These are phyloP conservation scores for Melaleuca quinquenervia DNA, from an alignment of 345 rosid genomes.

Conservation along the genomic window DNA sequence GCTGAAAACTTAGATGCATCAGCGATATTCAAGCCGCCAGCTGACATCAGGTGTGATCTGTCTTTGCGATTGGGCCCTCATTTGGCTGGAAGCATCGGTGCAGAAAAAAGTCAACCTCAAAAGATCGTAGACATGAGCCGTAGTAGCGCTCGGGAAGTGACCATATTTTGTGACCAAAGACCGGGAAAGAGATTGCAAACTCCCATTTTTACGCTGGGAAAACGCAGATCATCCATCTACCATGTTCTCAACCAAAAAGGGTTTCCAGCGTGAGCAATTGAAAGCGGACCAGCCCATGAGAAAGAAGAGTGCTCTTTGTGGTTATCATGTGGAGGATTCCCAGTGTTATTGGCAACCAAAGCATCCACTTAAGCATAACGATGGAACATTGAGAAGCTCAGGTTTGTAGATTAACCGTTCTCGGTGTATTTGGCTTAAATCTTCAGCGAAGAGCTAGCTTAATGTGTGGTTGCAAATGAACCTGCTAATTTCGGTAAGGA, in stretches of 20 bases:
- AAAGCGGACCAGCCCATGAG: conserved; percentile 5
- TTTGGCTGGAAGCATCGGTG: conserved; percentile 7
- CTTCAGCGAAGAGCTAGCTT: neutral
- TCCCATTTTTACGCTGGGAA: conserved; percentile 1
- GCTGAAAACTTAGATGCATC: neutral
- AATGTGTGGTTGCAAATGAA: neutral
- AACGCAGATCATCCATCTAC: neutral
- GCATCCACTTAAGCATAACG: conserved; percentile 11
- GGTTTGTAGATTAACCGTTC: conserved; percentile 7
- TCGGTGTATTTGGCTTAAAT: neutral
- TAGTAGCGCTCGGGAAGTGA: conserved; percentile 9
- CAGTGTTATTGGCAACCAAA: conserved; percentile 17
- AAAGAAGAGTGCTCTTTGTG: conserved; percentile 24
- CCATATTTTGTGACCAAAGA: conserved; percentile 7
- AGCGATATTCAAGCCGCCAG: neutral
- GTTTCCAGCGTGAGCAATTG: neutral
- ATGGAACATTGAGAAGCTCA: conserved; percentile 11
- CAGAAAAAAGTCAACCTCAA: neutral
- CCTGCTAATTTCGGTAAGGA: neutral
- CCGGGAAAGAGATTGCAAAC: neutral
- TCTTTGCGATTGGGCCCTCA: conserved; percentile 68
- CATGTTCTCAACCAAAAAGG: neutral
- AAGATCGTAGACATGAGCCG: neutral
- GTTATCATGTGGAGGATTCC: conserved; percentile 13
- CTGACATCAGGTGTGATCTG: conserved; percentile 43